Percentiles rank a stretch among this genome's conserved stretches.
phyloP scores from a whole-genome alignment of 768 basidiomycete species.

The Ephemerocybe angulata region DNA sequence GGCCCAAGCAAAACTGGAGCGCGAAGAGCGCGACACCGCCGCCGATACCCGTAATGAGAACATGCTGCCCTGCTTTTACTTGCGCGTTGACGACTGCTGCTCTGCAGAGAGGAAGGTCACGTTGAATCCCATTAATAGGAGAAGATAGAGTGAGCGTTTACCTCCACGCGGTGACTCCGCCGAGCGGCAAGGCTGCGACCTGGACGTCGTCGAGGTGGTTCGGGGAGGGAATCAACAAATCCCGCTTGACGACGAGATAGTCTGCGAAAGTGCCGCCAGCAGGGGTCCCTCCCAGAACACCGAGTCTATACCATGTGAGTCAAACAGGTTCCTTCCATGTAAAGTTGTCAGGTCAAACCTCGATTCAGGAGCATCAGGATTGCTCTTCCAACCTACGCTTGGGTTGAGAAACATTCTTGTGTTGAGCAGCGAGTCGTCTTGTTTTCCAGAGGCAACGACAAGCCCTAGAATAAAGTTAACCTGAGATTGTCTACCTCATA shows the following conservation, averaged over 20 bases:
- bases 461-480: slow-evolving; percentile 38
- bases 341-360: slow-evolving; percentile 34
- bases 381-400: slow-evolving; percentile 69
- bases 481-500: neutral
- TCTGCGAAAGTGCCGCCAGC: slow-evolving; percentile 71
- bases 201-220: slow-evolving; percentile 65
- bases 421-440: slow-evolving; percentile 52
- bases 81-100: slow-evolving; percentile 48
- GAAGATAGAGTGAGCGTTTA: slow-evolving; percentile 25
- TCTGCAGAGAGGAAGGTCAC: neutral
- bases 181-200: slow-evolving; percentile 74
- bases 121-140: too few relatives aligned
- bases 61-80: slow-evolving; percentile 60
- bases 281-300: slow-evolving; percentile 59
- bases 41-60: slow-evolving; percentile 80
- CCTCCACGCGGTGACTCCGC: slow-evolving; percentile 83
- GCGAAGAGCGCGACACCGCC: slow-evolving; percentile 81
- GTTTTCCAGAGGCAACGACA: slow-evolving; percentile 55
- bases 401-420: slow-evolving; percentile 75
- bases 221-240: slow-evolving; percentile 63
- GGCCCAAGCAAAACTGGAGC: slow-evolving; percentile 70
- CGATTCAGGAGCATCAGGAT: slow-evolving; percentile 63
- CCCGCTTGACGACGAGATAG: slow-evolving; percentile 68
- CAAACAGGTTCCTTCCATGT: neutral
- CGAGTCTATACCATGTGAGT: slow-evolving; percentile 39